phyloP scores from a whole-genome alignment of 2,329 filamentous ascomycete genomes.

The Cytospora chrysosperma region DNA sequence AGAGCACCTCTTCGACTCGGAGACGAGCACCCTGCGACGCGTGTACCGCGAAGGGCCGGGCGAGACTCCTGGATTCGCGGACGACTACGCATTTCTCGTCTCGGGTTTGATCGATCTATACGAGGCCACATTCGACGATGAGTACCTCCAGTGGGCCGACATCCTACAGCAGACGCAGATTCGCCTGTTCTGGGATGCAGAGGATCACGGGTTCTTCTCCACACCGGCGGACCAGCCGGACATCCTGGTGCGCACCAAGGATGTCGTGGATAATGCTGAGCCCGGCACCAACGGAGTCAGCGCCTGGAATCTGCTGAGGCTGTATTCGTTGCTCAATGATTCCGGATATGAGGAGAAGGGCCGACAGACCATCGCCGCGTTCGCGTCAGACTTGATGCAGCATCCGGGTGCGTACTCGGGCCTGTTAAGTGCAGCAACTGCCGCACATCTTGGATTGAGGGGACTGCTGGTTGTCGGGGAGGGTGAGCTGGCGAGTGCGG shows the following conservation, averaged over 20 bases:
- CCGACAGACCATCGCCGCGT: constrained; percentile 70
- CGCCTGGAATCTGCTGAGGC: constrained; percentile 73
- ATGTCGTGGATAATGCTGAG: constrained; percentile 84
- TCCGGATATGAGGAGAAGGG: constrained; percentile 61
- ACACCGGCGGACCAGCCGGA: constrained; percentile 61
- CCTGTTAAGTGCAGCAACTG: constrained; percentile 1
- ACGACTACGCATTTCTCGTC: constrained; percentile 85
- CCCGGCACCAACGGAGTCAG: constrained; percentile 81
- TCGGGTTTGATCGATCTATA: constrained; percentile 77
- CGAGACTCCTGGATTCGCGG: constrained; percentile 71
- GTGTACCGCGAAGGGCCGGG: constrained; percentile 68
- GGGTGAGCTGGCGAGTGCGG: constrained; percentile 2
- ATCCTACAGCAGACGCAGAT: constrained; percentile 73
- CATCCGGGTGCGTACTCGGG: constrained; percentile 54
- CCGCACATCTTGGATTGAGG: constrained; percentile 1
- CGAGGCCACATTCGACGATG: constrained; percentile 72
- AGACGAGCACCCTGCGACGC: constrained; percentile 63
- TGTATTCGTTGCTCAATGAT: constrained; percentile 67
- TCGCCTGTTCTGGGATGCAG: constrained; percentile 67
- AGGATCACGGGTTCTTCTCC: constrained; percentile 63
- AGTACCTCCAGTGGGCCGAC: constrained; percentile 74
- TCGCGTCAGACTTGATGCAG: constrained; percentile 81
- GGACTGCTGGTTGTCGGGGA: constrained; percentile 2
- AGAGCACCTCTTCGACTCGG: constrained; percentile 65
- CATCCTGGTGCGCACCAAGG: constrained; percentile 78